A percentile compares a stretch with the other conserved stretches of the same genome.
phyloP scores from a whole-genome alignment of 257 asterid species.

The Fraxinus americana region DNA sequence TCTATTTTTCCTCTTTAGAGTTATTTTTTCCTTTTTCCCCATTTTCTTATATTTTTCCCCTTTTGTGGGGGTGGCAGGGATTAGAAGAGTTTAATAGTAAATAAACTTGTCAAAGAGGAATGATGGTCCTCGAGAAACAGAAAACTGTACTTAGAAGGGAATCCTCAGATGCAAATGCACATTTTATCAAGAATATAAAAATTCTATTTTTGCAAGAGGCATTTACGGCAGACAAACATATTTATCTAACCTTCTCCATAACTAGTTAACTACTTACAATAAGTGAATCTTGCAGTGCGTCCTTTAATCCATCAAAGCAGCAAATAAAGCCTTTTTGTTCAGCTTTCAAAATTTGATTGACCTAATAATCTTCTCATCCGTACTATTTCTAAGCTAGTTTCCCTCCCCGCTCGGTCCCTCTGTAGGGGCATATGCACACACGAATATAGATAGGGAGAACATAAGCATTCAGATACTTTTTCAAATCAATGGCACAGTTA shows the following conservation, averaged over 20 bases:
- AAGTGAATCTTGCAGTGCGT: not conserved
- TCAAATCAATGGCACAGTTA: not conserved
- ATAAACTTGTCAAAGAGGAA: not conserved
- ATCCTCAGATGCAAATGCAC: not conserved
- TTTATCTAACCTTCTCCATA: not conserved
- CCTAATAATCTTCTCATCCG: not conserved
- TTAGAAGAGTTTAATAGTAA: not conserved
- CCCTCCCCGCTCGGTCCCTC: not conserved
- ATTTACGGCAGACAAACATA: not conserved
- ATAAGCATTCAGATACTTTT: not conserved
- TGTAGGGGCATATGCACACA: not conserved
- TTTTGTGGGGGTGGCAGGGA: not conserved
- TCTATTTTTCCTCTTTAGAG: not conserved
- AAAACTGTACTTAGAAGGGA: not conserved
- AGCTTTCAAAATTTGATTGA: not conserved
- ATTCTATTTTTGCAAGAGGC: not conserved
- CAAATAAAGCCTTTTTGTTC: not conserved
- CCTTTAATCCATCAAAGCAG: constrained; percentile 2
- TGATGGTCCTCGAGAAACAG: not conserved
- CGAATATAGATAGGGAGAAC: not conserved
- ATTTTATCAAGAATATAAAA: not conserved
- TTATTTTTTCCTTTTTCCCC: not conserved
- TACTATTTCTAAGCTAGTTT: not conserved
- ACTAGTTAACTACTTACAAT: not conserved
- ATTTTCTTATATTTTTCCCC: not conserved